Evolutionary conservation across 2,329 filamentous ascomycete genomes (phyloP), one percentile per base, ranked within the genome.

Genomic region (Curvularia hawaiiensis): DNA sequence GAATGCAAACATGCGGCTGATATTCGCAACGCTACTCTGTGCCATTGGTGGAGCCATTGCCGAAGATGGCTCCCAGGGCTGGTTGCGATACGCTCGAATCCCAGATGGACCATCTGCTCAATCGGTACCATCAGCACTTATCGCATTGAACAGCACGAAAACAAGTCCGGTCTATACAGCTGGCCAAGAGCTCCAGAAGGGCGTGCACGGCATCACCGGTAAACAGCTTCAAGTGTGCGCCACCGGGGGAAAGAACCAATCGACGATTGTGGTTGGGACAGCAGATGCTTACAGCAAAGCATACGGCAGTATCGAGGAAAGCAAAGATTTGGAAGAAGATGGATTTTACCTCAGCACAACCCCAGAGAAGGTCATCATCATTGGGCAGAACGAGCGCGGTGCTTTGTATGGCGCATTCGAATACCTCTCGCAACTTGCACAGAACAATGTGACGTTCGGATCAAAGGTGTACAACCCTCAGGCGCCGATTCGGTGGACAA

Each of bases 361-460:
- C 5, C 78, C 76, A 9, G 65, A 75, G 0, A 74, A 73, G 0
- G 81, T 88, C 22, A 76, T 82, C 35, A 89, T 90, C 49, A 68
- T 90, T 1, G 87, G 87, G 0, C 80, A 85, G 59, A 90, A 89
- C 63, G 85, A 89, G 66, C 83, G 87, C 0, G 88, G 87, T 12
- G 85, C 86, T 4, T 79, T 91, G 1, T 90, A 90, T 63, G 88
- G 88, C 7, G 80, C 88, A 4, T 90, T 89, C 64, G 84, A 89
- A 60, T 90, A 89, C 61, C 79, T 91, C 10, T 87, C 85, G 1
- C 80, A 83, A 71, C 77, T 91, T n/a, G 85, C 83, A 0, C 86
- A 87, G 69, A 83, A 81, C 24, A 82, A 87, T 45, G 77, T 85
- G 57, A 79, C 79, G 0, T 63, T 78, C 1, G 78, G 81, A 0